Conservation (phyloP, 768 basidiomycete species). For the Suillus subaureus region DNA sequence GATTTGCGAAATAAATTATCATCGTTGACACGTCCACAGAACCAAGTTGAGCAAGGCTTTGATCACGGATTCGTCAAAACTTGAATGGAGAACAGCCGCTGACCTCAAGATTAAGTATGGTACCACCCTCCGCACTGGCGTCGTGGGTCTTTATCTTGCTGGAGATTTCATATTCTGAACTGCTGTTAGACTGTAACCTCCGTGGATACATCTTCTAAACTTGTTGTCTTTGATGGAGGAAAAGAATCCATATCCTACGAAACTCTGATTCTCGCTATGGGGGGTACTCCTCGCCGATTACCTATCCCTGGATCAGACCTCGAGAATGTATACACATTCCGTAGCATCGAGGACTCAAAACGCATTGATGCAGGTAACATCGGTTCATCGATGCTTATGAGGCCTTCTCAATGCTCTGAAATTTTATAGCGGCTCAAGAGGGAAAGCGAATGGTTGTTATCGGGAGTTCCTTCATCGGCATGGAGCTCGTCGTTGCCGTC, state of each 20-base stretch:
- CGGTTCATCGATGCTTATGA: background rate
- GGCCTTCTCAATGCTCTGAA: constrained; percentile 3
- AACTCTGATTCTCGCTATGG: constrained; percentile 78
- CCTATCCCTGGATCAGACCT: constrained; percentile 77
- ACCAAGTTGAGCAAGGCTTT: constrained; percentile 91
- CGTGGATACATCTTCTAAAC: constrained; percentile 63
- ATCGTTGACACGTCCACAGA: constrained; percentile 38
- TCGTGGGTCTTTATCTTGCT: constrained; percentile 39
- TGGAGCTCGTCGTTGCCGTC: constrained; percentile 86
- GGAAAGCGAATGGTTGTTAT: constrained; percentile 80
- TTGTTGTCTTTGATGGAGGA: constrained; percentile 59
- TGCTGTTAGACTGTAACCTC: constrained; percentile 61
- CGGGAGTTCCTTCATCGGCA: constrained; percentile 89
- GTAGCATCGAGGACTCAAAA: constrained; percentile 70
- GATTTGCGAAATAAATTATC: background rate
- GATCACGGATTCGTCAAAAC: constrained; percentile 73
- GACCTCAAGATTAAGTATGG: constrained; percentile 78
- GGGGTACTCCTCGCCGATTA: constrained; percentile 70
- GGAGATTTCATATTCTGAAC: constrained; percentile 11
- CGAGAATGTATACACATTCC: constrained; percentile 76
- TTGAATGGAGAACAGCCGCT: constrained; percentile 71
- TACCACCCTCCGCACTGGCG: constrained; percentile 62
- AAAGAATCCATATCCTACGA: constrained; percentile 70
- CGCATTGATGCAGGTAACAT: constrained; percentile 66
- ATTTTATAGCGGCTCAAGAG: constrained; percentile 57